Evolutionary conservation across 345 rosid species (phyloP), one percentile per base, ranked within the genome.

Genomic region (Cardiospermum halicacabum): DNA sequence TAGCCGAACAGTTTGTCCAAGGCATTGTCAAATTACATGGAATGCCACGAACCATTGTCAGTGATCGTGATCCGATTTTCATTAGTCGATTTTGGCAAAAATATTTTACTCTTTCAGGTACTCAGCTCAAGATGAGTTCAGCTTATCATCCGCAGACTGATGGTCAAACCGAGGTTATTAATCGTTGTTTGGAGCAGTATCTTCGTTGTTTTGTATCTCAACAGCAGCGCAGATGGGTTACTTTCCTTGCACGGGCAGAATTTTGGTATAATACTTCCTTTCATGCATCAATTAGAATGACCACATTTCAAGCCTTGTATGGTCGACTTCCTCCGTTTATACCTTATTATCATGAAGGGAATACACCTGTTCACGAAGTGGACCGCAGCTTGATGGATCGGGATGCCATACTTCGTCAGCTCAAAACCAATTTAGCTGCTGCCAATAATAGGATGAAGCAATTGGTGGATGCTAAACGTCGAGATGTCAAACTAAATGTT

Each of bases 291-390:
- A 49, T 21, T 7, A 37, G 54, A 6, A 61, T 61, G 65, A 42
- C 65, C 4, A 53, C 32, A 12, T 61, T 42, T 45, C 65, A 61
- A 61, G 65, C 65, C 31, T 16, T 63, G 1, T 63, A 63, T 49
- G 57, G 43, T 2, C 1, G 58, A 6, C 28, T 8, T 1, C 69
- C 60, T 7, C 60, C 34, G 3, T 0, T 3, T 5, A 65, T 65
- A 53, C 69, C 69, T 10, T 31, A 11, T 10, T 26, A 64, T 24
- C 31, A 28, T 0, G 16, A 1, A 15, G 68, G 68, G 9, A 10
- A 15, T n/a, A 3, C 16, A 1, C 22, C 13, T 5, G 37, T 54
- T 65, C 12, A 65, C n/a, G 60, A 37, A 24, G 69, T 53, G 6
- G 60, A 65, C 10, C 50, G 54, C 11, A 48, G 11, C 53, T 67